phyloP scores from a whole-genome alignment of 257 asterid species.

The Solanum neorickii region DNA sequence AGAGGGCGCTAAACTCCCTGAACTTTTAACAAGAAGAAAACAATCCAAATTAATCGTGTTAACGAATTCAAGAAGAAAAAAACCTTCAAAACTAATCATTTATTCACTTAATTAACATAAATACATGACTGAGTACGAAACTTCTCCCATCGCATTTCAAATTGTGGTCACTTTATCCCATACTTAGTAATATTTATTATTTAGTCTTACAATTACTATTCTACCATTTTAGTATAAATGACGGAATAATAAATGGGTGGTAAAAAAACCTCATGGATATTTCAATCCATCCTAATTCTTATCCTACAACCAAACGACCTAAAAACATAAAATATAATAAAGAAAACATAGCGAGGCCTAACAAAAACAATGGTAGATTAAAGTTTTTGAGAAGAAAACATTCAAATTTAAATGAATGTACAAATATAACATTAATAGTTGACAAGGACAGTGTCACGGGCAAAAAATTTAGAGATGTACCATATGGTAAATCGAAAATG shows the following conservation, averaged over 20 bases:
- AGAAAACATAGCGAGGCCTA: background rate
- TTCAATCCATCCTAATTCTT: too few species aligned
- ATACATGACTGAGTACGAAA: background rate
- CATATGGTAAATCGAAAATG: background rate
- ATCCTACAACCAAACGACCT: too few species aligned
- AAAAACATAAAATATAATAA: background rate
- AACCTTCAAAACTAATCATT: background rate
- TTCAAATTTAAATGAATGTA: background rate
- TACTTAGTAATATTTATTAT: background rate
- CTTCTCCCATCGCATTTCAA: background rate
- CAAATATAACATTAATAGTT: background rate
- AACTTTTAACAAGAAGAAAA: background rate
- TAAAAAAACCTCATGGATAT: too few species aligned
- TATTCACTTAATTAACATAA: background rate
- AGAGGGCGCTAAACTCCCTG: background rate
- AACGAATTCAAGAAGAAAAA: background rate
- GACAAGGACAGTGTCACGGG: conserved; percentile 2
- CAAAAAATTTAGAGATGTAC: background rate
- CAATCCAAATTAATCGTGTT: background rate
- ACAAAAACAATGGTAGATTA: background rate
- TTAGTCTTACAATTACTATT: background rate
- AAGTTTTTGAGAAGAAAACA: background rate
- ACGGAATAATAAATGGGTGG: background rate
- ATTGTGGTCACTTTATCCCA: background rate
- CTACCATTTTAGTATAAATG: too few species aligned